Percentiles rank a stretch among this genome's conserved stretches.
Conservation (phyloP, 2,329 filamentous ascomycete genomes). For the Paecilomyces sp. region DNA sequence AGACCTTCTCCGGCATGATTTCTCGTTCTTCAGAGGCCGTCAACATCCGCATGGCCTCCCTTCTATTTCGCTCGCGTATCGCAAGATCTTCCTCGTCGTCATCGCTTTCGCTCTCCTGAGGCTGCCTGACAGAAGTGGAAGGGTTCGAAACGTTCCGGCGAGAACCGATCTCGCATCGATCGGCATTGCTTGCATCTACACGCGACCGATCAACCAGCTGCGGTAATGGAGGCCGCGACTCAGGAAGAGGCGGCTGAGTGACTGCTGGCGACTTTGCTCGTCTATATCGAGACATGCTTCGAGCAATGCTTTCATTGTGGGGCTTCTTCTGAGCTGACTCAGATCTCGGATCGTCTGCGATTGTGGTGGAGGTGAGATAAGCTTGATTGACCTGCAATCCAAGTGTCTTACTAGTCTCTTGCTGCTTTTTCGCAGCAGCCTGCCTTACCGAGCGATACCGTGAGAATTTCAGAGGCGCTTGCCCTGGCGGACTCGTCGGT, state of each 20-base stretch:
- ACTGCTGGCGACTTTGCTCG: conserved; percentile 11
- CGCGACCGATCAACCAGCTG: background rate
- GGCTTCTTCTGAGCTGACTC: background rate
- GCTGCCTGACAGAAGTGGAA: background rate
- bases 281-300: conserved; percentile 34
- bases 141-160: background rate
- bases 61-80: conserved; percentile 12
- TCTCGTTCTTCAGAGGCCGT: background rate
- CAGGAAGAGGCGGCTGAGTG: conserved; percentile 1
- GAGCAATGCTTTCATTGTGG: conserved; percentile 16
- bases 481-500: background rate
- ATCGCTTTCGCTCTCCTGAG: background rate
- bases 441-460: conserved; percentile 53
- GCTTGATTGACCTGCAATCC: conserved; percentile 7
- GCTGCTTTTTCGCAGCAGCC: conserved; percentile 27
- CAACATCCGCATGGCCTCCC: background rate
- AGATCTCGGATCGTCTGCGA: conserved; percentile 3
- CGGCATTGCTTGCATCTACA: background rate
- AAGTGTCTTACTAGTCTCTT: conserved; percentile 5
- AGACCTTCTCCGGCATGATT: background rate
- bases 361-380: background rate
- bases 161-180: background rate
- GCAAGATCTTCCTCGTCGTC: conserved; percentile 22
- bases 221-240: conserved; percentile 2
- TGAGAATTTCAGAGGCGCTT: conserved; percentile 41